These are phyloP conservation scores for Aureobasidium sp. DNA, from an alignment of 2,329 filamentous ascomycete genomes.

Conservation along the genomic window DNA sequence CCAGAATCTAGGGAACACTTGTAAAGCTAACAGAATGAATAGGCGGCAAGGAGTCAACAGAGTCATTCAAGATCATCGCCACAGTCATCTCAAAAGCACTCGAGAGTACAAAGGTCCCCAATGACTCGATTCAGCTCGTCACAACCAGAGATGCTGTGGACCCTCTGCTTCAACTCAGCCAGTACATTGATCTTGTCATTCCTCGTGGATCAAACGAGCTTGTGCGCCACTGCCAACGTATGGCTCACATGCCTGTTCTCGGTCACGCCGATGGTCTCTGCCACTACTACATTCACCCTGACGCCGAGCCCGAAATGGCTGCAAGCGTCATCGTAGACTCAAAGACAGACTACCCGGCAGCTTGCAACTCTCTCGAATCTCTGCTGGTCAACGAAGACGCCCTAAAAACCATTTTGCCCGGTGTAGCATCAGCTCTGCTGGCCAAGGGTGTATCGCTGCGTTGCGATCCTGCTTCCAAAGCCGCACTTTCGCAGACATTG, in stretches of 20 bases:
- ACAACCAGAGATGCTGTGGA: slow-evolving; percentile 87
- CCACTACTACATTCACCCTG: slow-evolving; percentile 72
- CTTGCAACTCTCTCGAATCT: slow-evolving; percentile 92
- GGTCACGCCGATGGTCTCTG: slow-evolving; percentile 95
- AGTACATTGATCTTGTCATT: slow-evolving; percentile 89
- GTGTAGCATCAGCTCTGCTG: slow-evolving; percentile 66
- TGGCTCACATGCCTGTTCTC: slow-evolving; percentile 89
- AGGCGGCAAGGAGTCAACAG: slow-evolving; percentile 89
- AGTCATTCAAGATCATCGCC: slow-evolving; percentile 91
- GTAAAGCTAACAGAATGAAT: background rate
- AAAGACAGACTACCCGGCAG: slow-evolving; percentile 90
- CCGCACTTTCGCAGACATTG: slow-evolving; percentile 49
- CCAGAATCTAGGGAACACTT: background rate
- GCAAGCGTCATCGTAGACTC: slow-evolving; percentile 76
- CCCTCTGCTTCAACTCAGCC: slow-evolving; percentile 76
- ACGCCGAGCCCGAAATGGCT: slow-evolving; percentile 67
- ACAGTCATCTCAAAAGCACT: slow-evolving; percentile 75
- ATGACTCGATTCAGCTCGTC: slow-evolving; percentile 85
- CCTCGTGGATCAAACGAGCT: slow-evolving; percentile 86
- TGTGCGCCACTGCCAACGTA: slow-evolving; percentile 80
- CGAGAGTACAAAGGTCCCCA: slow-evolving; percentile 65
- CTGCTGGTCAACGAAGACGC: slow-evolving; percentile 73
- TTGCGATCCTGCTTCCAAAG: slow-evolving; percentile 66
- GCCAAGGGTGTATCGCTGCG: slow-evolving; percentile 72
- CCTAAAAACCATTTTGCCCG: slow-evolving; percentile 60